Conservation (phyloP, 176 grass and related monocot genomes). For the Triticum timopheevii region DNA sequence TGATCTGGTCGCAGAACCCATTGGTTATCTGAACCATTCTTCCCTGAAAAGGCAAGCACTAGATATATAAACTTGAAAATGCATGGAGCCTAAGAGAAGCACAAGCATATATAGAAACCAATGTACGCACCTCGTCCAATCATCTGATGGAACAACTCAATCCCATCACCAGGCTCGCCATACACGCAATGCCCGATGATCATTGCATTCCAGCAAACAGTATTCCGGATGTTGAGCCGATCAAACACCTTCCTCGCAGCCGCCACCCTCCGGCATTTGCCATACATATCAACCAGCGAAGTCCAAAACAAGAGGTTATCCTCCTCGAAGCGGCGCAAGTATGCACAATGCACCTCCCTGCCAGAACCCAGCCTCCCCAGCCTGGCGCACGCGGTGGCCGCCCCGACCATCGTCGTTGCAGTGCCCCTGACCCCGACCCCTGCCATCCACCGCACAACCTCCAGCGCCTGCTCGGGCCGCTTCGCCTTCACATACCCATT, state of each 20-base stretch:
- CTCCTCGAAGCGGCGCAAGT: constrained; percentile 48
- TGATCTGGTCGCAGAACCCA: constrained; percentile 41
- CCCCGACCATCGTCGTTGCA: constrained; percentile 31
- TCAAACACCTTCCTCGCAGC: constrained; percentile 56
- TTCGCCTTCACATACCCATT: constrained; percentile 37
- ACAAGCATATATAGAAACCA: neutral
- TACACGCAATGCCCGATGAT: constrained; percentile 60
- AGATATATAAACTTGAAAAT: neutral
- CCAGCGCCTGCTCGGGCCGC: constrained; percentile 35
- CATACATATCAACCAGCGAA: constrained; percentile 58
- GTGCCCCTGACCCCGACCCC: constrained; percentile 22
- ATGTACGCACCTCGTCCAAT: constrained; percentile 40
- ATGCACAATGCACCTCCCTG: constrained; percentile 44
- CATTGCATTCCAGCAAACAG: constrained; percentile 69
- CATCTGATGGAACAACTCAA: constrained; percentile 56
- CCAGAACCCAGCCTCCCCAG: constrained; percentile 39
- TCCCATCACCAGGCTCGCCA: constrained; percentile 49
- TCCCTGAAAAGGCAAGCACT: constrained; percentile 23
- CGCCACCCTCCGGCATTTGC: constrained; percentile 37
- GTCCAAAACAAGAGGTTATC: constrained; percentile 62
- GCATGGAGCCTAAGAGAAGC: neutral
- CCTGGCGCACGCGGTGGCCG: constrained; percentile 41
- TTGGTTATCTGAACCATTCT: constrained; percentile 8
- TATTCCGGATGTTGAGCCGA: constrained; percentile 29
- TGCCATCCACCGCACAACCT: constrained; percentile 44